These are phyloP conservation scores for Ruellia speciosa DNA, from an alignment of 305 asterid genomes.

Conservation along the genomic window DNA sequence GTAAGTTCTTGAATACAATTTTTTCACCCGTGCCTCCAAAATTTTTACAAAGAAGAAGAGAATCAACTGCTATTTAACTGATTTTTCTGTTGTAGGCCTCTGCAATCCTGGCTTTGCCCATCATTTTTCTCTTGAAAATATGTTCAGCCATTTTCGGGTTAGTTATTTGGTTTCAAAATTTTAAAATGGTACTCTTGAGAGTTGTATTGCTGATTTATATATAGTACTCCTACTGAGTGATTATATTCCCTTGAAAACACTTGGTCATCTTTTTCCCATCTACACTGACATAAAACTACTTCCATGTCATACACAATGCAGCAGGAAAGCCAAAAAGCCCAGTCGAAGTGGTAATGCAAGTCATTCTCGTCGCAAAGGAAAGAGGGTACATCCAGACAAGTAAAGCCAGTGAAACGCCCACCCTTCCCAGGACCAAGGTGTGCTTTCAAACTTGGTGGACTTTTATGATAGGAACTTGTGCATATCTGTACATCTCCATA, in stretches of 20 bases:
- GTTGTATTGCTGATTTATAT: not conserved
- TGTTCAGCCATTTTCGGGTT: constrained; percentile 59
- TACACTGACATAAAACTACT: too few relatives aligned
- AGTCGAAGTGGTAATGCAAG: constrained; percentile 33
- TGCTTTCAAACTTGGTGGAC: constrained; percentile 8
- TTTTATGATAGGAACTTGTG: not conserved
- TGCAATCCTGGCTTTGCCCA: constrained; percentile 72
- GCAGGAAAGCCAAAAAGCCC: constrained; percentile 21
- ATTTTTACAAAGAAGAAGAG: not conserved
- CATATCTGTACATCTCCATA: not conserved
- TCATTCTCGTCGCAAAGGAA: constrained; percentile 69
- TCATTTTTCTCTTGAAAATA: constrained; percentile 48
- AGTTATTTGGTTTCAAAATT: constrained; percentile 23
- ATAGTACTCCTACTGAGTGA: too few relatives aligned
- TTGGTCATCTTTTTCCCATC: too few relatives aligned
- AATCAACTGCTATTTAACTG: constrained; percentile 14
- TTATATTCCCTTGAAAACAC: too few relatives aligned
- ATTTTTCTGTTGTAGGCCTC: constrained; percentile 61
- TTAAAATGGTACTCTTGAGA: not conserved
- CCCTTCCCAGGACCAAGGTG: constrained; percentile 27
- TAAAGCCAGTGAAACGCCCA: constrained; percentile 21
- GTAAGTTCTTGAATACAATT: constrained; percentile 33
- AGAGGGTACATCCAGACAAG: constrained; percentile 66
- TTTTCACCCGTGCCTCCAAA: constrained; percentile 1
- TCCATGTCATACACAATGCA: constrained; percentile 12